Evolutionary conservation across 83 land plant species (phyloP).

Genomic region (Thuja plicata): DNA sequence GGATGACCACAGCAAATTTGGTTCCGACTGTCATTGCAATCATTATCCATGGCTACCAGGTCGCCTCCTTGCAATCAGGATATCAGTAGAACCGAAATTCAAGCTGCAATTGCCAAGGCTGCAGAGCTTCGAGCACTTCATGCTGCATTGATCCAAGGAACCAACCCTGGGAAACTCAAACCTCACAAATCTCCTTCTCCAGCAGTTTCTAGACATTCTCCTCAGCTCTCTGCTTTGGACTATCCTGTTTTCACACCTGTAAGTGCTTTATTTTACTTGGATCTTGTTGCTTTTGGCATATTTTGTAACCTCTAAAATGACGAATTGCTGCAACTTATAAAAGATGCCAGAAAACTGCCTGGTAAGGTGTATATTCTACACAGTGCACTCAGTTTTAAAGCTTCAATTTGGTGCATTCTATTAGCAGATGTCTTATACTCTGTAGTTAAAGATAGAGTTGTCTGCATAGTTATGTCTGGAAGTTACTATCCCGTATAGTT

Average conservation of each 20-base stretch:
- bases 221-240: slow-evolving; percentile 48
- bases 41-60: neutral
- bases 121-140: slow-evolving; percentile 57
- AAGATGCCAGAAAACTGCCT: neutral
- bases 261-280: slow-evolving; percentile 13
- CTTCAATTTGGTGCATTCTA: no score
- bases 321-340: neutral
- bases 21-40: neutral
- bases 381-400: neutral
- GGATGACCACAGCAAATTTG: neutral
- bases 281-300: neutral
- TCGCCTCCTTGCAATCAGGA: slow-evolving; percentile 2
- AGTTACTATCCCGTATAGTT: no score
- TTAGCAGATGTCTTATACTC: no score
- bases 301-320: neutral
- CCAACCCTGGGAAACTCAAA: slow-evolving; percentile 22
- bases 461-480: no score
- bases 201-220: slow-evolving; percentile 24
- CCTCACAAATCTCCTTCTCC: slow-evolving; percentile 22
- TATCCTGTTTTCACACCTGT: slow-evolving; percentile 75
- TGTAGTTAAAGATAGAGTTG: no score
- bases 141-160: slow-evolving; percentile 44
- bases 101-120: slow-evolving; percentile 21
- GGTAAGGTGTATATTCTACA: neutral
- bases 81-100: slow-evolving; percentile 11